Evolutionary conservation across 768 basidiomycete genomes (phyloP).

Genomic region (Mrakia hoshinonis): DNA sequence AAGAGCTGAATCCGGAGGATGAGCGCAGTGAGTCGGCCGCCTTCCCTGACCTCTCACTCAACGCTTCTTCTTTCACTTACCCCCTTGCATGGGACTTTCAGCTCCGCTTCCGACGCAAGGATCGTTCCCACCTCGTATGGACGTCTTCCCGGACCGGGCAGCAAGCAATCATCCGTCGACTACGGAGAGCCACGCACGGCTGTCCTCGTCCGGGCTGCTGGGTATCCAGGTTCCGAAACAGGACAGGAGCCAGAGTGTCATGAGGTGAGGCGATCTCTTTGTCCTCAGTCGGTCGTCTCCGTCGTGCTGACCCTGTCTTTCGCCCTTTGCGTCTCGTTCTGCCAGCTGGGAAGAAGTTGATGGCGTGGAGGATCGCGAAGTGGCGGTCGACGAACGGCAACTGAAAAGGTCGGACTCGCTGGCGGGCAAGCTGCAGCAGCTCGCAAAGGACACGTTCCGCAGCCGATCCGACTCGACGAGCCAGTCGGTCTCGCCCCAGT

Average conservation of each 20-base stretch:
- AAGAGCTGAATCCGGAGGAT: not conserved
- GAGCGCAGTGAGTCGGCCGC: not conserved
- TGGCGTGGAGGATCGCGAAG: conserved; percentile 33
- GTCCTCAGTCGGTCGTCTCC: not conserved
- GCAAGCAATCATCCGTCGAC: not conserved
- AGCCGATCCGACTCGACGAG: conserved; percentile 29
- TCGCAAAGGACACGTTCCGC: conserved; percentile 33
- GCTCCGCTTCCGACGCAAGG: not conserved
- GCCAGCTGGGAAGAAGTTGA: conserved; percentile 38
- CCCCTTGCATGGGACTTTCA: not conserved
- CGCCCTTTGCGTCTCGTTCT: not conserved
- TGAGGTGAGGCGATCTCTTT: not conserved
- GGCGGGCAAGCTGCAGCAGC: conserved; percentile 35
- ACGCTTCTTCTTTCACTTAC: not conserved
- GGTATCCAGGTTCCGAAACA: not conserved
- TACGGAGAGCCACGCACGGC: not conserved
- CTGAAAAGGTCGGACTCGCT: conserved; percentile 36
- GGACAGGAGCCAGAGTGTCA: not conserved
- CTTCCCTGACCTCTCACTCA: not conserved
- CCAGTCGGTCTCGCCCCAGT: conserved; percentile 1
- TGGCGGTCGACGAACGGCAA: conserved; percentile 33
- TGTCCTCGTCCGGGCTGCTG: not conserved
- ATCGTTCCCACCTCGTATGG: not conserved
- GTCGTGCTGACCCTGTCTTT: not conserved
- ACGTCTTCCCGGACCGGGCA: not conserved